Conservation (phyloP, 768 basidiomycete genomes). For the Hygrocybe punicea region DNA sequence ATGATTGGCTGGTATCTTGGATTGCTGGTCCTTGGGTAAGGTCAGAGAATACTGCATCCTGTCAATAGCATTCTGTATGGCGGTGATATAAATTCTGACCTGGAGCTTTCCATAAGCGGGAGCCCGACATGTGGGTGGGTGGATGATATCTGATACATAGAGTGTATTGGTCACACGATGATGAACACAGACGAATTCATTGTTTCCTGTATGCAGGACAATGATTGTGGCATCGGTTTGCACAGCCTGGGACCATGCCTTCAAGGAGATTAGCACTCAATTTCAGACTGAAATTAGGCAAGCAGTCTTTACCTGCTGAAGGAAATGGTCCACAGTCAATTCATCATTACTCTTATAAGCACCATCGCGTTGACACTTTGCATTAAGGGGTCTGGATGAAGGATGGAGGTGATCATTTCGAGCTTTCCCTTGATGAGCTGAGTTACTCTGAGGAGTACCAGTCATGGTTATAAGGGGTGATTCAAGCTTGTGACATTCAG, state of each 20-base stretch:
- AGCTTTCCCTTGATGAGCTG: too few species aligned
- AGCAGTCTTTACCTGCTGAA: background rate
- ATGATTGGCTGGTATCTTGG: background rate
- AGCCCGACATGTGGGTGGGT: background rate
- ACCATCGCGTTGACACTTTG: too few species aligned
- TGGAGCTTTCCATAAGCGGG: slow-evolving; percentile 3
- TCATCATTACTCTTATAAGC: background rate
- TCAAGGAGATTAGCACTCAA: background rate
- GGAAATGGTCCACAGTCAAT: background rate
- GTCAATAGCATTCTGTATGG: background rate
- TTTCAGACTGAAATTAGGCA: background rate
- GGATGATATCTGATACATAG: slow-evolving; percentile 1
- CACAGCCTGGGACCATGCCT: slow-evolving; percentile 2
- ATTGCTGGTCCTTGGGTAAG: background rate
- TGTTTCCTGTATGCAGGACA: background rate
- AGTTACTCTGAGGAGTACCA: too few species aligned
- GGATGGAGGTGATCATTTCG: too few species aligned
- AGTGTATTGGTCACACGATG: slow-evolving; percentile 2
- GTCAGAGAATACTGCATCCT: background rate
- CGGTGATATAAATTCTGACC: background rate
- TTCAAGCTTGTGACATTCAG: too few species aligned
- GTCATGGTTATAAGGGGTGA: too few species aligned
- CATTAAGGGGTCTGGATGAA: too few species aligned
- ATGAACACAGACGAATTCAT: slow-evolving; percentile 1
- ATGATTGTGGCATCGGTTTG: background rate